Percentiles rank a stretch among this genome's conserved stretches.
Evolutionary conservation across 2,329 filamentous ascomycete genomes (phyloP).

Genomic region (Pseudogymnoascus pannorum): DNA sequence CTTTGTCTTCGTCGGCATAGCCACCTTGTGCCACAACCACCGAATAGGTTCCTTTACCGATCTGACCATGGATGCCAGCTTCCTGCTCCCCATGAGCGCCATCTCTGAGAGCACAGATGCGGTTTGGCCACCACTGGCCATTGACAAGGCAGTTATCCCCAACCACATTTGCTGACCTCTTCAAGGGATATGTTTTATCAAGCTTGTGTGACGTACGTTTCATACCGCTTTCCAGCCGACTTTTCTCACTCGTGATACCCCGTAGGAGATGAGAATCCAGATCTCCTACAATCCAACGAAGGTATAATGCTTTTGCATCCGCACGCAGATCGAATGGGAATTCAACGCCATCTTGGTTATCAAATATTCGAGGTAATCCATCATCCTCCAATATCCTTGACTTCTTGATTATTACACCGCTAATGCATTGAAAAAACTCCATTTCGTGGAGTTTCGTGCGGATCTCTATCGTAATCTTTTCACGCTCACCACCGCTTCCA

Average conservation of each 20-base stretch:
- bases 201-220: constrained; percentile 13
- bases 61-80: constrained; percentile 43
- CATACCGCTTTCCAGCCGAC: constrained; percentile 14
- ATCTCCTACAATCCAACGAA: constrained; percentile 35
- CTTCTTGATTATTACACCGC: constrained; percentile 19
- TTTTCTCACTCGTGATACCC: constrained; percentile 20
- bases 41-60: constrained; percentile 40
- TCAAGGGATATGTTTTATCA: constrained; percentile 11
- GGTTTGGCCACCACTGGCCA: constrained; percentile 45
- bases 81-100: constrained; percentile 43
- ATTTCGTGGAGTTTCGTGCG: constrained; percentile 24
- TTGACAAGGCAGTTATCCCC: constrained; percentile 28
- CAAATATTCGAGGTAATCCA: constrained; percentile 37
- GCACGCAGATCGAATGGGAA: constrained; percentile 41
- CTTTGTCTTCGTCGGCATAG: constrained; percentile 44
- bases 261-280: constrained; percentile 39
- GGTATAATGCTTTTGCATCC: constrained; percentile 40
- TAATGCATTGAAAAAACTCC: constrained; percentile 19
- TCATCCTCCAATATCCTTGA: constrained; percentile 25
- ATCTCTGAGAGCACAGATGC: constrained; percentile 42
- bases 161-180: constrained; percentile 17
- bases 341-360: constrained; percentile 15
- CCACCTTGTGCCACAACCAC: constrained; percentile 41
- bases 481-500: background rate
- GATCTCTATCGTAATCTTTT: constrained; percentile 14